phyloP scores from a whole-genome alignment of 768 basidiomycete genomes.

The Tricholoma terreum region DNA sequence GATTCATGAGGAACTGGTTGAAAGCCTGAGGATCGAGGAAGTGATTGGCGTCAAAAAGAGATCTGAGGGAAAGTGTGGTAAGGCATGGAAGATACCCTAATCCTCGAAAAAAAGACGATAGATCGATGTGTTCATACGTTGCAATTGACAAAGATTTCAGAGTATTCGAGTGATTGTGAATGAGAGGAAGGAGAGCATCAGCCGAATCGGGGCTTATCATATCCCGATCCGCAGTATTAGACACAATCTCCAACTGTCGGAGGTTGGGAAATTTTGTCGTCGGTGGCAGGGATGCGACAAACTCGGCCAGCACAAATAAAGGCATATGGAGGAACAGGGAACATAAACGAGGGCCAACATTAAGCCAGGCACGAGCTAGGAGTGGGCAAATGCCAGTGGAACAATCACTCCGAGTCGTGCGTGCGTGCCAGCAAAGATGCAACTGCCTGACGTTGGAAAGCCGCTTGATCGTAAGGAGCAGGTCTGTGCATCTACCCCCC shows the following conservation, averaged over 20 bases:
- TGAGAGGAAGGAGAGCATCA: constrained; percentile 19
- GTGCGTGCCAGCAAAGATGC: too few species aligned
- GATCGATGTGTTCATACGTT: constrained; percentile 18
- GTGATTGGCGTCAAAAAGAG: constrained; percentile 23
- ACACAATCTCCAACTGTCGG: neutral
- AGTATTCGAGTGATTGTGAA: constrained; percentile 16
- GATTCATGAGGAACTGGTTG: constrained; percentile 14
- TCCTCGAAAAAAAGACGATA: constrained; percentile 18
- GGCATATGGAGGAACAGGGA: constrained; percentile 3
- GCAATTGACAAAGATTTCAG: constrained; percentile 20
- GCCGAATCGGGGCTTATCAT: too few species aligned
- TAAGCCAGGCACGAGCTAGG: constrained; percentile 12
- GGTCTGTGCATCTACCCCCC: too few species aligned
- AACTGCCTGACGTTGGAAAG: too few species aligned
- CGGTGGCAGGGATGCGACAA: neutral
- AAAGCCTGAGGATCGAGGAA: constrained; percentile 17
- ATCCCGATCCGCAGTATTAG: constrained; percentile 4
- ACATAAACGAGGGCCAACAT: constrained; percentile 9
- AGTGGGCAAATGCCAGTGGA: too few species aligned
- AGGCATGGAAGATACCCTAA: constrained; percentile 17
- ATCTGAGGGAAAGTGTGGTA: constrained; percentile 13
- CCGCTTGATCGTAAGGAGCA: too few species aligned
- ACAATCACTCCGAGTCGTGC: too few species aligned
- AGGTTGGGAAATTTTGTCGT: neutral
- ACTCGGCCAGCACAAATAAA: neutral